These are phyloP conservation scores for Dioszegia hungarica DNA, from an alignment of 768 basidiomycete species.

Conservation along the genomic window DNA sequence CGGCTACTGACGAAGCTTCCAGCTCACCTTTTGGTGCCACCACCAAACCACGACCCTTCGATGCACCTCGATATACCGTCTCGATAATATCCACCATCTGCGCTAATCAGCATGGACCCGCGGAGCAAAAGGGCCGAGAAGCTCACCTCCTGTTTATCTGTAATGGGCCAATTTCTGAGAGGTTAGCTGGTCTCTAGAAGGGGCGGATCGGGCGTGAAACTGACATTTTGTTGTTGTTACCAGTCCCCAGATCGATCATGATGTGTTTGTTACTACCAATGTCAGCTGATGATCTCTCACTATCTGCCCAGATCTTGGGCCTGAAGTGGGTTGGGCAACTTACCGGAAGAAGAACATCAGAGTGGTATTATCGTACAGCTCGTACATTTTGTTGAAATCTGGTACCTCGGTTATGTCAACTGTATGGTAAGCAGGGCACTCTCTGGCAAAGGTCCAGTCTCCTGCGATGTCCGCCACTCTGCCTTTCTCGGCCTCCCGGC, in stretches of 20 bases:
- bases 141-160: conserved; percentile 97
- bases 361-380: conserved; percentile 93
- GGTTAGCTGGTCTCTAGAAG: neutral
- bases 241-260: conserved; percentile 99
- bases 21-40: conserved; percentile 85
- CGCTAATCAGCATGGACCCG: neutral
- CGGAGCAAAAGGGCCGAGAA: too few relatives aligned
- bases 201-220: conserved; percentile 40
- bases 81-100: conserved; percentile 97
- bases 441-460: too few relatives aligned
- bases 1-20: neutral
- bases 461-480: too few relatives aligned
- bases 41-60: conserved; percentile 94
- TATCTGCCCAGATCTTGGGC: neutral
- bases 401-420: conserved; percentile 94
- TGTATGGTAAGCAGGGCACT: neutral
- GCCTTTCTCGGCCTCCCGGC: too few relatives aligned
- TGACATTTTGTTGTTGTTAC: conserved; percentile 98
- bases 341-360: conserved; percentile 98
- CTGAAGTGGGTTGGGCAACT: conserved; percentile 43
- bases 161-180: conserved; percentile 93
- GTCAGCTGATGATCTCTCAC: conserved; percentile 9
- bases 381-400: conserved; percentile 99
- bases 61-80: conserved; percentile 95
- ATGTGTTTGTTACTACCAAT: conserved; percentile 85